Conservation (phyloP, 2,329 filamentous ascomycete genomes). For the Colletotrichum tofieldiae region DNA sequence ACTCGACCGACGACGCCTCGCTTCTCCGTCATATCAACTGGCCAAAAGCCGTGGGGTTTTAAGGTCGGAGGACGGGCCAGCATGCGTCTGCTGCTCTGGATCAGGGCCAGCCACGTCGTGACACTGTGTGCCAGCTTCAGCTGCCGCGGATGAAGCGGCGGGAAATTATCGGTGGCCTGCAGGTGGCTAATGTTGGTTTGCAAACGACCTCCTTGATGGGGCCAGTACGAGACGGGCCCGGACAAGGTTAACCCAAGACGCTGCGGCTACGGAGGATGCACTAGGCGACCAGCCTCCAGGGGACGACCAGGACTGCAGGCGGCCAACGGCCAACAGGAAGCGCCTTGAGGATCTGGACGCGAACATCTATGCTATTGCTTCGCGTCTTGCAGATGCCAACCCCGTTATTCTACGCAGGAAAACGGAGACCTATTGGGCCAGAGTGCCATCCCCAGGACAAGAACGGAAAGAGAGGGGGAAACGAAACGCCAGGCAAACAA, state of each 20-base stretch:
- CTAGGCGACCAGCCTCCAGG: conserved; percentile 26
- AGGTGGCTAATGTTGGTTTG: conserved; percentile 2
- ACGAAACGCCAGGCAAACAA: conserved; percentile 11
- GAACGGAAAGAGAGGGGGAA: conserved; percentile 17
- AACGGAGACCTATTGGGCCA: conserved; percentile 6
- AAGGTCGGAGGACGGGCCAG: conserved; percentile 9
- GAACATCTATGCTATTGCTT: conserved; percentile 12
- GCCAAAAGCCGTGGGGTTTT: background rate
- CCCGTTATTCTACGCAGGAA: conserved; percentile 29
- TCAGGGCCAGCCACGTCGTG: conserved; percentile 13
- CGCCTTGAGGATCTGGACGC: background rate
- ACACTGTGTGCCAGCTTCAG: conserved; percentile 13
- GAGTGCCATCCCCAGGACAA: conserved; percentile 12
- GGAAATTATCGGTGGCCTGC: conserved; percentile 26
- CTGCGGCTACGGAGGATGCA: conserved; percentile 29
- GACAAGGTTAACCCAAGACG: conserved; percentile 37
- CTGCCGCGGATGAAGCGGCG: conserved; percentile 4
- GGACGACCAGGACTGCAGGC: conserved; percentile 5
- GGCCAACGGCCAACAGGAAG: conserved; percentile 13
- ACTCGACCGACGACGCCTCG: conserved; percentile 3
- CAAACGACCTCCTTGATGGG: conserved; percentile 8
- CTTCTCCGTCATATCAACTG: conserved; percentile 19
- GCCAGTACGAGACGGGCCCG: conserved; percentile 11
- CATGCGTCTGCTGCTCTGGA: conserved; percentile 20
- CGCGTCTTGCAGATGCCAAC: conserved; percentile 32